Evolutionary conservation across 2,329 filamentous ascomycete species (phyloP).

Genomic region (Penicillium sp.): DNA sequence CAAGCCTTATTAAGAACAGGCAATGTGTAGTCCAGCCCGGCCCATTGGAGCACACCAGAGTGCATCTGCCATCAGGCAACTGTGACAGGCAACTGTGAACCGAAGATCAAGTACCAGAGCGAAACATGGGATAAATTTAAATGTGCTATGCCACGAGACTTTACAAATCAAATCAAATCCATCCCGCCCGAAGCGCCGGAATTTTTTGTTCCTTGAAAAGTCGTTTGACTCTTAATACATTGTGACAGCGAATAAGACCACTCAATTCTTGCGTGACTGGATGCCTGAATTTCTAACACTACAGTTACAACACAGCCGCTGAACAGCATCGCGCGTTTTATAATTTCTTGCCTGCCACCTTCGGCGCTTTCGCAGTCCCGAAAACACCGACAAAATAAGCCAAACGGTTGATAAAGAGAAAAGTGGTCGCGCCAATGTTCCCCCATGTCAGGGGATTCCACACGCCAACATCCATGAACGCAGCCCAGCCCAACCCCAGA

Average conservation of each 20-base stretch:
- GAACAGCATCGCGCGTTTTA: slow-evolving; percentile 15
- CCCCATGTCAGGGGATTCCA: slow-evolving; percentile 77
- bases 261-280: not conserved
- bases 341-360: slow-evolving; percentile 46
- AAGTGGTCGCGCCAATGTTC: slow-evolving; percentile 68
- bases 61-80: slow-evolving; percentile 3
- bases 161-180: slow-evolving; percentile 18
- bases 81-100: not conserved
- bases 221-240: not conserved
- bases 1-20: slow-evolving; percentile 8
- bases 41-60: not conserved
- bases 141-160: not conserved
- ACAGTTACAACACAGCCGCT: not conserved
- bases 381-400: slow-evolving; percentile 64
- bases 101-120: not conserved
- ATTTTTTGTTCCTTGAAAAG: not conserved
- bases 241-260: not conserved
- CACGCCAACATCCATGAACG: slow-evolving; percentile 55
- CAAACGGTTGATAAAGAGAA: slow-evolving; percentile 60
- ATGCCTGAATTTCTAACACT: not conserved
- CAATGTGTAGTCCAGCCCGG: slow-evolving; percentile 3
- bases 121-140: not conserved
- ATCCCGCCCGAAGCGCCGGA: slow-evolving; percentile 17
- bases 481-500: slow-evolving; percentile 60
- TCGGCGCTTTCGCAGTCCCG: slow-evolving; percentile 47